A percentile compares a stretch with the other conserved stretches of the same genome.
Conservation (phyloP, 1,284 basidiomycete species). For the Melampsora abietis-canadensis region DNA sequence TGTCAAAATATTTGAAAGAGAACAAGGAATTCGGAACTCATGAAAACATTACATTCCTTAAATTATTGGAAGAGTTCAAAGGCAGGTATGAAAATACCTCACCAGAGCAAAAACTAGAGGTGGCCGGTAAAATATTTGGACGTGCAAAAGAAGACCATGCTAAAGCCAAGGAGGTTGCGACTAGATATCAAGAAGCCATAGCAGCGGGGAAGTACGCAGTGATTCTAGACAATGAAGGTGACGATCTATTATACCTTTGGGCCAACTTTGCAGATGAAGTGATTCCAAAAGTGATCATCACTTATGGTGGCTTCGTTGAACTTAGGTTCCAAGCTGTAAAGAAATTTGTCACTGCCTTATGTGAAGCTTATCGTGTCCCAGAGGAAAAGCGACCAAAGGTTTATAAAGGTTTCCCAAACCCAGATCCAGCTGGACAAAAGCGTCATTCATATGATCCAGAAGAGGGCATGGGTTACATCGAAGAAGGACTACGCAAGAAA, state of each 20-base stretch:
- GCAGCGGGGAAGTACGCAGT: background rate
- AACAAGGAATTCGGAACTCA: too few relatives aligned
- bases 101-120: too few relatives aligned
- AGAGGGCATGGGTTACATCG: background rate
- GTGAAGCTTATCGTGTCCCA: background rate
- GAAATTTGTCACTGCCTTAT: background rate
- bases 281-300: background rate
- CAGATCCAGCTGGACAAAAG: background rate
- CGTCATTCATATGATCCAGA: background rate
- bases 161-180: background rate
- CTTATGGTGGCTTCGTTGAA: background rate
- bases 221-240: background rate
- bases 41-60: too few relatives aligned
- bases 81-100: too few relatives aligned
- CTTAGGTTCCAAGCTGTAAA: background rate
- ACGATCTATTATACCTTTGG: conserved; percentile 2
- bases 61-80: too few relatives aligned
- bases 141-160: background rate
- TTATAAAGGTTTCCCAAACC: background rate
- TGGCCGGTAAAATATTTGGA: too few relatives aligned
- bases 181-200: background rate
- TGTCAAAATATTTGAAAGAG: too few relatives aligned
- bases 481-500: background rate
- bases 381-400: background rate
- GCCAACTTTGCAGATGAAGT: background rate